phyloP scores from a whole-genome alignment of 192 early-diverging fungal genomes.

The Backusella tuberculispora region DNA sequence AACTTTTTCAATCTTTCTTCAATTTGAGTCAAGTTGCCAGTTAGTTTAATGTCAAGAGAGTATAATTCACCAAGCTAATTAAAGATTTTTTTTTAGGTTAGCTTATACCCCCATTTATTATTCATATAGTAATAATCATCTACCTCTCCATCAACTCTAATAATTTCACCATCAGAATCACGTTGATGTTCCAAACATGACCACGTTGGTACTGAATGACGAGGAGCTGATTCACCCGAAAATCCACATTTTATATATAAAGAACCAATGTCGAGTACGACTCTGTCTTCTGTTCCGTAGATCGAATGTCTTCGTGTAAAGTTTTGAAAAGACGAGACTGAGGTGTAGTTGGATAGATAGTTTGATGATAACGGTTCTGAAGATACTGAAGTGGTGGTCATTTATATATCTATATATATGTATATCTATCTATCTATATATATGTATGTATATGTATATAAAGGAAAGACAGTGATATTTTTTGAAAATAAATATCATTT shows the following conservation, averaged over 20 bases:
- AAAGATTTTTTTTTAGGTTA: not conserved
- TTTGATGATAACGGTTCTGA: conserved; percentile 30
- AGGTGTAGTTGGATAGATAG: conserved; percentile 29
- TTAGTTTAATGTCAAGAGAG: conserved; percentile 47
- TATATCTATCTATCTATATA: no score
- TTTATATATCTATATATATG: not conserved
- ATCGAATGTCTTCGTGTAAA: conserved; percentile 58
- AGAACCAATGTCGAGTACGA: conserved; percentile 88
- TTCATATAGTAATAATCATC: conserved; percentile 7
- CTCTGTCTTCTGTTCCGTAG: conserved; percentile 81
- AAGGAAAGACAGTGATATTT: no score
- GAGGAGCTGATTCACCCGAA: conserved; percentile 80
- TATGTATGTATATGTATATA: not conserved
- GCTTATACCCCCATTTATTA: not conserved
- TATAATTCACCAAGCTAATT: conserved; percentile 46
- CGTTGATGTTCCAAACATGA: conserved; percentile 47
- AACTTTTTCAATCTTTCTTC: conserved; percentile 52
- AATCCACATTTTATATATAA: conserved; percentile 84
- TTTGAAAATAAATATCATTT: no score
- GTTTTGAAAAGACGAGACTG: conserved; percentile 23
- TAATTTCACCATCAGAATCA: conserved; percentile 43
- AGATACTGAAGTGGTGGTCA: conserved; percentile 34
- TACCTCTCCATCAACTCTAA: conserved; percentile 49
- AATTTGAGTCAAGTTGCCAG: conserved; percentile 42
- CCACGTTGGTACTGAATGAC: conserved; percentile 65